Evolutionary conservation across 768 basidiomycete genomes (phyloP).

Genomic region (Tylopilus plumbeoviolaceoides): DNA sequence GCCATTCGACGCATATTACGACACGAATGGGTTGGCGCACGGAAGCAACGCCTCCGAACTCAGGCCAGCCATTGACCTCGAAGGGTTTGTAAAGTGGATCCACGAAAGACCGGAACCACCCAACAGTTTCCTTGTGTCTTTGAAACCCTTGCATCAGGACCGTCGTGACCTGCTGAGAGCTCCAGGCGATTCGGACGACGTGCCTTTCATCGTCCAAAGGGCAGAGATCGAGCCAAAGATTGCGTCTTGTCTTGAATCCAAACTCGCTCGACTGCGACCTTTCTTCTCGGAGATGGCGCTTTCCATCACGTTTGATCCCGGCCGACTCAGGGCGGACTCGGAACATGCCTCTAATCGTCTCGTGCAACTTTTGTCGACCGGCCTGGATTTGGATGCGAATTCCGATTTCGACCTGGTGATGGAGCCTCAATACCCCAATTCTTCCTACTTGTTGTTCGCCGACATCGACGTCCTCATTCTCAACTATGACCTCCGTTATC

Average conservation of each 20-base stretch:
- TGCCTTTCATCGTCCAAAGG: slow-evolving; percentile 1
- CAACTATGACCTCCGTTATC: slow-evolving; percentile 49
- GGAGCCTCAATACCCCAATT: slow-evolving; percentile 10
- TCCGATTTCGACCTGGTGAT: slow-evolving; percentile 8
- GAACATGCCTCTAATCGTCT: slow-evolving; percentile 15
- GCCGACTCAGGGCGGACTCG: not conserved
- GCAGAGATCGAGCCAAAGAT: slow-evolving; percentile 10
- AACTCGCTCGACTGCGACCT: slow-evolving; percentile 11
- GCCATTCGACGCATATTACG: slow-evolving; percentile 51
- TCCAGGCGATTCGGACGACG: not conserved
- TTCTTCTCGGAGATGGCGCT: slow-evolving; percentile 6
- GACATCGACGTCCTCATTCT: slow-evolving; percentile 45
- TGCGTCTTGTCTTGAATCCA: slow-evolving; percentile 20
- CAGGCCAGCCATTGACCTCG: slow-evolving; percentile 30
- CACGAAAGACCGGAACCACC: slow-evolving; percentile 24
- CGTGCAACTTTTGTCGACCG: slow-evolving; percentile 13
- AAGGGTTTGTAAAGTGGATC: slow-evolving; percentile 39
- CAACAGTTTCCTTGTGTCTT: slow-evolving; percentile 36
- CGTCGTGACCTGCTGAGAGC: not conserved
- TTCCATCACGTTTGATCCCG: slow-evolving; percentile 9
- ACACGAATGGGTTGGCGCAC: slow-evolving; percentile 22
- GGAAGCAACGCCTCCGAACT: not conserved
- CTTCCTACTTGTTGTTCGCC: slow-evolving; percentile 18
- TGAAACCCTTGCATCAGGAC: slow-evolving; percentile 22
- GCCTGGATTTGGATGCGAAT: not conserved